These are phyloP conservation scores for Sclerotinia trifoliorum DNA, from an alignment of 2,329 filamentous ascomycete species.

Conservation along the genomic window DNA sequence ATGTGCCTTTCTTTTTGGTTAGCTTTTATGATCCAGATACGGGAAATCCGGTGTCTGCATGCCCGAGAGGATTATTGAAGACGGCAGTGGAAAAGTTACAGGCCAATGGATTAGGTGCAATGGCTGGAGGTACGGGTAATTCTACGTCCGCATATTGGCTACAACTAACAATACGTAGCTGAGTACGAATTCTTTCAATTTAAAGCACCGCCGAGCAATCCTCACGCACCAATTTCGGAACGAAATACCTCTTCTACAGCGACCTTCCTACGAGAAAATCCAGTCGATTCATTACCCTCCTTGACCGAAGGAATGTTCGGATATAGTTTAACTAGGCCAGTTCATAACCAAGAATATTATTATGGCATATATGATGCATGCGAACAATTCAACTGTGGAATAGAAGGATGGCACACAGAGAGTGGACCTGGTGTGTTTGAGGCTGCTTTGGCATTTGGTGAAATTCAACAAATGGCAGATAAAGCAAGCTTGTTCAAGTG, in stretches of 20 bases:
- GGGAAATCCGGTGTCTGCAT: constrained; percentile 67
- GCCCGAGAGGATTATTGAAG: constrained; percentile 74
- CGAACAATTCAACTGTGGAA: constrained; percentile 71
- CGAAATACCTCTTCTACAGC: constrained; percentile 68
- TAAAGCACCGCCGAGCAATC: constrained; percentile 56
- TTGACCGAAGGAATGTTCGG: constrained; percentile 95
- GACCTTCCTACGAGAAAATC: constrained; percentile 69
- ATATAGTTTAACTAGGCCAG: constrained; percentile 82
- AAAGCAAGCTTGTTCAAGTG: constrained; percentile 88
- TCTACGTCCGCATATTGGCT: constrained; percentile 10
- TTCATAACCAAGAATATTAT: constrained; percentile 90
- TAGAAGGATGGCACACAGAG: constrained; percentile 96
- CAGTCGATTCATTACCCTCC: constrained; percentile 69
- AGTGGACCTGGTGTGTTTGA: constrained; percentile 93
- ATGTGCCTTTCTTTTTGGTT: constrained; percentile 82
- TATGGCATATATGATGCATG: constrained; percentile 84
- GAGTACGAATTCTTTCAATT: constrained; percentile 98
- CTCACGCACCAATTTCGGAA: constrained; percentile 48
- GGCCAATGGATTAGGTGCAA: constrained; percentile 70
- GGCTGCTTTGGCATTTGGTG: constrained; percentile 87
- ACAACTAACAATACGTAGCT: constrained; percentile 49
- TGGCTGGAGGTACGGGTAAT: constrained; percentile 74
- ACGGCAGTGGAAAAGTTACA: constrained; percentile 66
- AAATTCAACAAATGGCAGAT: constrained; percentile 88
- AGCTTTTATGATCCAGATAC: constrained; percentile 83